Conservation (phyloP, 345 rosid genomes). For the Draba incana region DNA sequence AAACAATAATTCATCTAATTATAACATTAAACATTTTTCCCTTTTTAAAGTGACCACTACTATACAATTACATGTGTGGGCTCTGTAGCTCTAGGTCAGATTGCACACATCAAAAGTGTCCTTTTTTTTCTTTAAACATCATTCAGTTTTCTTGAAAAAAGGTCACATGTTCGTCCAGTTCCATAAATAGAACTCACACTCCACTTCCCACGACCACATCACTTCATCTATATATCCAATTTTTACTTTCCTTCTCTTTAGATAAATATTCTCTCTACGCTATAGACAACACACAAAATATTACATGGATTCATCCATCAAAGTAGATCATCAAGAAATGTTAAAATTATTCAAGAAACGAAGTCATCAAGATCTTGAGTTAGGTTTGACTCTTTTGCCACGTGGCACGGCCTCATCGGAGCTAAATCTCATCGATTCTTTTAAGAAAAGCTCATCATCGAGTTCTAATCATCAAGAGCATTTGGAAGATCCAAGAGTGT, state of each 20-base stretch:
- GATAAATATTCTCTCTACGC: constrained; percentile 22
- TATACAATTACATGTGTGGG: constrained; percentile 40
- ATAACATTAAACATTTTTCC: background rate
- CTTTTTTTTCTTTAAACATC: constrained; percentile 36
- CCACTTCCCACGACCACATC: constrained; percentile 41
- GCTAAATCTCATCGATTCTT: constrained; percentile 57
- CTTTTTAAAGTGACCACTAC: constrained; percentile 38
- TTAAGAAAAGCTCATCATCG: constrained; percentile 37
- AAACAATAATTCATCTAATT: constrained; percentile 32
- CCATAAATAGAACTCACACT: constrained; percentile 44
- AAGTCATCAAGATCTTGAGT: constrained; percentile 44
- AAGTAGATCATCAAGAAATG: constrained; percentile 27
- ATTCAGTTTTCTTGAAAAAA: constrained; percentile 16
- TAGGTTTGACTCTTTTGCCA: constrained; percentile 67
- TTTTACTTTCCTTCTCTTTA: constrained; percentile 27
- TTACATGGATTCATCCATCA: constrained; percentile 31
- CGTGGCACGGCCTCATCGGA: constrained; percentile 44
- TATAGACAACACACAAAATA: constrained; percentile 9
- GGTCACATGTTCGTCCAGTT: constrained; percentile 38
- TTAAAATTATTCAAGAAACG: constrained; percentile 18
- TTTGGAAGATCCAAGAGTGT: constrained; percentile 60
- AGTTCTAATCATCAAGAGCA: constrained; percentile 35
- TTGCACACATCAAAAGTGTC: constrained; percentile 44
- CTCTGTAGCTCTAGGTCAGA: constrained; percentile 46
- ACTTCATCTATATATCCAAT: constrained; percentile 29